Evolutionary conservation across 306 rosid genomes (phyloP).

Genomic region (Dalbergia oliveri): DNA sequence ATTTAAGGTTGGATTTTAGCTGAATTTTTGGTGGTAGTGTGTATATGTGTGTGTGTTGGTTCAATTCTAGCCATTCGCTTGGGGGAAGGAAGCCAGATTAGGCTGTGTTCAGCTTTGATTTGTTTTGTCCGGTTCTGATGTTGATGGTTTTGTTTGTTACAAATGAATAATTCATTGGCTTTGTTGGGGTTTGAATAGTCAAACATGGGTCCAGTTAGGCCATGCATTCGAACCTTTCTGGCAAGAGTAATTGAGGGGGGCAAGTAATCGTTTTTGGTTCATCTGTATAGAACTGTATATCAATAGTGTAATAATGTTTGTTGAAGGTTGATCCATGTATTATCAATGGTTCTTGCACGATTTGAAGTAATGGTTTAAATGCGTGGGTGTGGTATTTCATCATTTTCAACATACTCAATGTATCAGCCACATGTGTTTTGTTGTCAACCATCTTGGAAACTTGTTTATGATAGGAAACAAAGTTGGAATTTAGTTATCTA

Average conservation of each 20-base stretch:
- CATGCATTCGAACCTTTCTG: constrained; percentile 2
- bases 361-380: constrained; percentile 27
- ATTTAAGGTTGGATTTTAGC: not conserved
- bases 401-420: not conserved
- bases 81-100: constrained; percentile 12
- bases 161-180: constrained; percentile 30
- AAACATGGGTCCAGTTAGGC: constrained; percentile 13
- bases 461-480: not conserved
- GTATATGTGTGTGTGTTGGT: constrained; percentile 14
- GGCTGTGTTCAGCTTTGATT: constrained; percentile 2
- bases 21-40: not conserved
- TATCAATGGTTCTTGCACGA: constrained; percentile 17
- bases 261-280: constrained; percentile 21
- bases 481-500: constrained; percentile 15
- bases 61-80: constrained; percentile 1
- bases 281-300: constrained; percentile 16
- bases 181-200: constrained; percentile 31
- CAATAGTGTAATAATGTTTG: not conserved
- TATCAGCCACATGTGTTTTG: not conserved
- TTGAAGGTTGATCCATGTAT: constrained; percentile 4
- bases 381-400: constrained; percentile 5
- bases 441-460: constrained; percentile 14
- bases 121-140: constrained; percentile 36
- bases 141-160: constrained; percentile 24
- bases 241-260: not conserved